Base-by-base conservation (phyloP, 2,329 filamentous ascomycete genomes). In the Trichoderma breve region DNA sequence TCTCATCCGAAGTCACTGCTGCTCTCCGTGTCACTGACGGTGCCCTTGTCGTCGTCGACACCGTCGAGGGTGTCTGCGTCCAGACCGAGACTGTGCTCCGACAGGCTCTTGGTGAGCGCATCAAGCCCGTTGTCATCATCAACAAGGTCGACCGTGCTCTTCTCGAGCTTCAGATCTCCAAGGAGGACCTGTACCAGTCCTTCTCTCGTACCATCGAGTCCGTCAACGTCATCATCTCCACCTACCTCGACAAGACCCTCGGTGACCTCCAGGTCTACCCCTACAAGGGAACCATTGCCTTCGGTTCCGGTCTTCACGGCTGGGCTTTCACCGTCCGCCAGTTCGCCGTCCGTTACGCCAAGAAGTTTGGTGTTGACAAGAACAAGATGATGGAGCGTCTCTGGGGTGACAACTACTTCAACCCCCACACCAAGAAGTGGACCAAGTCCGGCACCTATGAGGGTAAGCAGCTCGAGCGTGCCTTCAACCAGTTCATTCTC, bases 381-480 rank as follows among this genome's bases (percentile, higher is more conserved):
- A 92, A 91, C 88, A 98, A 98, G 94, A 98, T 99, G 96, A 97
- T 98, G 93, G 94, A 98, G 89, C 94, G 96, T 92, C 94, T 99
- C 79, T 99, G 96, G 96, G 36, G 96, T 79, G 96, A 99, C 91
- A 98, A 94, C 90, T 99, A 90, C 91, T 99, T 99, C 93, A 98
- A 99, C 91, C 93, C 96, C 79, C 90, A 93, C 87, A 99, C 96
- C 89, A 99, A 98, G 94, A 99, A 99, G 92, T 99, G 96, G 96
- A 95, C 95, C 85, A 98, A 93, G 89, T 89, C 86, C 83, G 88
- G 87, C 79, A 92, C 89, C 76, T 87, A 93, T 82, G 94, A 97
- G 81, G 95, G 94, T 82, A 92, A 97, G 89, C 83, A 85, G 76
- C 91, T 97, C 72, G 96, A 98, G 91, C 96, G 96, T 92, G 94